Evolutionary conservation across 768 basidiomycete genomes (phyloP), one percentile per base, ranked within the genome.

Genomic region (Neoboletus brunneissimus): DNA sequence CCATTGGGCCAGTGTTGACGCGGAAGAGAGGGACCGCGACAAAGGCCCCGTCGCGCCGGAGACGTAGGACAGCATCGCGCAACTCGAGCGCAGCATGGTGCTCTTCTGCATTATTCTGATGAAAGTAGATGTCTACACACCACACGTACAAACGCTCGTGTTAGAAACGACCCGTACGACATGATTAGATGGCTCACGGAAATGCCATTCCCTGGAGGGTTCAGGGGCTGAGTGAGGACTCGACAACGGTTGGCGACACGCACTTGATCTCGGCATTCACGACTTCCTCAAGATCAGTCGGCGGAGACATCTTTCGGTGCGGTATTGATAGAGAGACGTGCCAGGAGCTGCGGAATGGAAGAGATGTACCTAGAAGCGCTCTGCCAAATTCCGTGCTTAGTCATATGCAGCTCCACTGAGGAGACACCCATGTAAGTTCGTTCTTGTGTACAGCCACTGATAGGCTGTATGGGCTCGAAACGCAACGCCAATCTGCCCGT

Each of bases 11-110:
- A 3, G 75, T 78, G 67, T 91, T 89, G 35, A 91, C 86, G 31
- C 86, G 79, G 67, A 80, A 87, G 27, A 88, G 75, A 9, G 89
- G 89, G 1, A 90, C 89, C 1, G 88, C 89, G 10, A 91, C 81
- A 62, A 91, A 91, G 1, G 88, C 88, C 1, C 89, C 89, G 49
- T 89, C 86, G 16, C 84, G 78, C 29, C 89, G 77, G 47, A 91
- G 76, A 6, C 83, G 78, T 40, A 91, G 75, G 12, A 91, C 83
- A 3, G 88, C 83, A 65, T 91, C 87, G 0, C 88, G 79, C 38
- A 91, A 76, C 42, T 83, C 78, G 3, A 89, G 76, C 1, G 88
- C 88, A 23, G 81, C 84, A 37, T 81, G 76, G 50, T 85, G 83
- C 57, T 88, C 82, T 4, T 77, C 75, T 0, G 77, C 72, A 62